Evolutionary conservation across 2,329 filamentous ascomycete genomes (phyloP), one percentile per base, ranked within the genome.

Genomic region (Seiridium unicorne): DNA sequence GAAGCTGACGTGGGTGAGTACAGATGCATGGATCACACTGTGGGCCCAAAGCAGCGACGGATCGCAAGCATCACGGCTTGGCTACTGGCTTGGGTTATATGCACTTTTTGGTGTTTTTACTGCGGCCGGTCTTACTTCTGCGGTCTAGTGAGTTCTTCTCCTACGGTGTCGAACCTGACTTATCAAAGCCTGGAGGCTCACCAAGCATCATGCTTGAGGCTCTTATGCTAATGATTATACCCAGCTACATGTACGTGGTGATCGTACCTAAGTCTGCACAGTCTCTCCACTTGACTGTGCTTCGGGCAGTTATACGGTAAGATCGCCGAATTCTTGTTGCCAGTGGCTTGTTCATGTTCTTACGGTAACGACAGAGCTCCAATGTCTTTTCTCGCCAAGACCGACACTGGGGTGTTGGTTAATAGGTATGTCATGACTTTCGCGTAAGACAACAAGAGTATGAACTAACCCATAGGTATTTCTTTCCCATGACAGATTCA

Each of bases 381-480:
- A 42, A 60, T 66, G 58, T 60, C 62, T 5, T 66, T 66, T 35
- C 60, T 66, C 34, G 61, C 63, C 31, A 63, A 65, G 36, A 66
- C 60, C 18, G 60, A 62, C 32, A 62, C 51, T 36, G 60, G 60
- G 31, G 53, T 62, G 8, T 35, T 62, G 48, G 54, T 62, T n/a
- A 62, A 62, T 31, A 62, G 60, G 60, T 60, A 51, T 54, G 35
- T 47, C 54, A 32, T 26, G 4, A 38, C 34, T 55, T 26, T 49
- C 53, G 35, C 31, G 18, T 13, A 54, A 55, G 53, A 55, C 53
- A 55, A 55, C 53, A 55, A 55, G 53, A 55, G 53, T 55, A 55
- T 55, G 53, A 55, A 55, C 53, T 55, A 1, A 54, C 36, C 10
- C 34, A 44, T 62, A 44, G 54, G 31, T 31, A 11, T 8, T 40